A percentile compares a stretch with the other conserved stretches of the same genome.
These are phyloP conservation scores for Gloeopeniophorella convolvens DNA, from an alignment of 768 basidiomycete species.

Conservation along the genomic window DNA sequence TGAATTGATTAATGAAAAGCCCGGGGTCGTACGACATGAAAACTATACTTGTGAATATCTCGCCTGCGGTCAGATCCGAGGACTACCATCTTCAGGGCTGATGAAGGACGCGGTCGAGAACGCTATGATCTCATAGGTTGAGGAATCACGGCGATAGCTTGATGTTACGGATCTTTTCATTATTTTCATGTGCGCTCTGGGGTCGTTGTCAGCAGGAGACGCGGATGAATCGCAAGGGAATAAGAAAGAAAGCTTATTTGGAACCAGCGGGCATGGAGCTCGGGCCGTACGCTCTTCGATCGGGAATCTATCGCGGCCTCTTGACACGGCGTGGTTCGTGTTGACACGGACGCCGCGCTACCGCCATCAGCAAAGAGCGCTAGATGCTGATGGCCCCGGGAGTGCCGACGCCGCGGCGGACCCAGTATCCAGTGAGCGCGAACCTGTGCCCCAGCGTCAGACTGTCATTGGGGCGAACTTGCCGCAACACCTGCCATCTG, in stretches of 20 bases:
- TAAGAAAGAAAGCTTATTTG: neutral
- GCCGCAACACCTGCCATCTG: too few species aligned
- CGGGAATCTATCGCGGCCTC: neutral
- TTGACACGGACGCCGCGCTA: neutral
- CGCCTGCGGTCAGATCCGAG: neutral
- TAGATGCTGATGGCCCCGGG: neutral
- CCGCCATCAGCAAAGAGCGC: neutral
- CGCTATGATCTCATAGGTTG: neutral
- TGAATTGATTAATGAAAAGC: too few species aligned
- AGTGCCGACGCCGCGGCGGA: neutral
- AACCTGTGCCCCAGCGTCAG: neutral
- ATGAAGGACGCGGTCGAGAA: neutral
- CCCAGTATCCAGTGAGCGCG: neutral
- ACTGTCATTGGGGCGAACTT: neutral
- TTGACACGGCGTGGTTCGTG: neutral
- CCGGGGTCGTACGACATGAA: neutral
- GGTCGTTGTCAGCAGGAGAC: too few species aligned
- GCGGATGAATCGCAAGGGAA: neutral
- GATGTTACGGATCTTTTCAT: neutral
- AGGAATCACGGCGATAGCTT: neutral
- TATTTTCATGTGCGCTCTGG: neutral
- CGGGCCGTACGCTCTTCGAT: slow-evolving; percentile 6
- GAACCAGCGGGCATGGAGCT: slow-evolving; percentile 1
- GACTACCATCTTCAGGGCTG: neutral
- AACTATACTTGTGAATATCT: neutral